Evolutionary conservation across 2,329 filamentous ascomycete species (phyloP), one percentile per base, ranked within the genome.

Genomic region (Apiospora arundinis): DNA sequence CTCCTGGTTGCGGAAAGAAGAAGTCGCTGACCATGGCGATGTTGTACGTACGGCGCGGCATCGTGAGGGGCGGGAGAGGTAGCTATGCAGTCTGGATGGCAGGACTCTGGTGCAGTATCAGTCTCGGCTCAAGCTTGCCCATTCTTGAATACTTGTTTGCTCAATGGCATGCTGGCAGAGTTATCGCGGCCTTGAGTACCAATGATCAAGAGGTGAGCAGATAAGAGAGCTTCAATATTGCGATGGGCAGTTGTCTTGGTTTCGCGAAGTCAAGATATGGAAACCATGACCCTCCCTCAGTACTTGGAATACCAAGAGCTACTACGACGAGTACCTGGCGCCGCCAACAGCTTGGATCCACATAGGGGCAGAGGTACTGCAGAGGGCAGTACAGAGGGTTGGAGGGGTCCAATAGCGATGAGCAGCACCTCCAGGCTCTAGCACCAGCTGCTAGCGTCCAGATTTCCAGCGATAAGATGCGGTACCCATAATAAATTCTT

Each of bases 1-100:
- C 96, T 80, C 96, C 95, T 69, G 96, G 95, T 79, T 98, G 95
- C 18, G 96, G 96, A 81, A 97, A 99, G 91, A 99, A 99, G 88
- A 97, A 98, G 87, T 99, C 96, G 89, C 95, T 95, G 82, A 98
- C 93, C 96, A 99, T 99, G 74, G 90, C 90, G 83, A 92, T 92
- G 79, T 90, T 92, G 82, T 91, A 92, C 44, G 87, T 89, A 74
- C 85, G 85, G 76, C 85, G 87, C 76, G 85, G 82, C 83, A 88
- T 89, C 70, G 76, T 82, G 81, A 77, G 6, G 4, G 32, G 12
- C 32, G 56, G 32, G 23, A 40, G 74, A 8, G 14, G 28, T 46
- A 45, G 42, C 32, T 21, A 32, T 32, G 32, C 32, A 40, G 2
- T 40, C 9, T 40, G 3, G n/a, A 63, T 40, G 56, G 56, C 18